Evolutionary conservation across 257 asterid species (phyloP).

Genomic region (Forsythia suspensa): DNA sequence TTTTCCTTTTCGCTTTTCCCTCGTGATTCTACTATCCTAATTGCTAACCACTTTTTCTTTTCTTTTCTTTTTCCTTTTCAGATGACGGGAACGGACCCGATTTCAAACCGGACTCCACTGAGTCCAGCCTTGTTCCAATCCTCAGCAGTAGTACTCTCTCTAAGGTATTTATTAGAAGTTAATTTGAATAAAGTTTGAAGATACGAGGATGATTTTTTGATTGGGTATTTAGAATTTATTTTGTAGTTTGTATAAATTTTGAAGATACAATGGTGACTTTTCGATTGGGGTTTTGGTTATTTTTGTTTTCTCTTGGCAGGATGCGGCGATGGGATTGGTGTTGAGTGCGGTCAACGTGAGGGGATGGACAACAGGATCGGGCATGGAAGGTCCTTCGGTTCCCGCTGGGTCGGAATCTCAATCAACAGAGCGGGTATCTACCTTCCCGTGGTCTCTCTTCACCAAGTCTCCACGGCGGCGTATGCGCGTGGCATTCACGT

Average conservation of each 20-base stretch:
- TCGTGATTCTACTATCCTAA: neutral
- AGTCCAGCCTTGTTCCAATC: slow-evolving; percentile 47
- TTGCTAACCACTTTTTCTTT: neutral
- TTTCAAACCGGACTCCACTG: slow-evolving; percentile 45
- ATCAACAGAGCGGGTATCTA: slow-evolving; percentile 54
- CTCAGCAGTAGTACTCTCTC: slow-evolving; percentile 51
- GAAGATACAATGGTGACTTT: neutral
- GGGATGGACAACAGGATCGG: slow-evolving; percentile 97
- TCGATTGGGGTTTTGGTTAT: neutral
- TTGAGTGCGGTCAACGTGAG: slow-evolving; percentile 78
- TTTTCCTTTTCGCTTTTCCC: too few relatives aligned
- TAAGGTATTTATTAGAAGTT: slow-evolving; percentile 32
- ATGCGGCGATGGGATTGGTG: slow-evolving; percentile 90
- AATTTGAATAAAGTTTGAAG: neutral
- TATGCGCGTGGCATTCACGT: slow-evolving; percentile 94
- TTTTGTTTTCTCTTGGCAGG: slow-evolving; percentile 39
- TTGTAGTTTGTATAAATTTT: neutral
- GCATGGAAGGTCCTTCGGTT: slow-evolving; percentile 83
- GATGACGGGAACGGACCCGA: slow-evolving; percentile 56
- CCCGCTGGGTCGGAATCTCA: slow-evolving; percentile 60
- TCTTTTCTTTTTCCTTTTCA: neutral
- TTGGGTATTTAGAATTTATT: neutral
- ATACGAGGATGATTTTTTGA: neutral
- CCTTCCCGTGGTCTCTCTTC: slow-evolving; percentile 96
- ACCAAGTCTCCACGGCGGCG: slow-evolving; percentile 93